Evolutionary conservation across 1,284 basidiomycete species (phyloP).

Genomic region (Fomitiporia mediterranea): DNA sequence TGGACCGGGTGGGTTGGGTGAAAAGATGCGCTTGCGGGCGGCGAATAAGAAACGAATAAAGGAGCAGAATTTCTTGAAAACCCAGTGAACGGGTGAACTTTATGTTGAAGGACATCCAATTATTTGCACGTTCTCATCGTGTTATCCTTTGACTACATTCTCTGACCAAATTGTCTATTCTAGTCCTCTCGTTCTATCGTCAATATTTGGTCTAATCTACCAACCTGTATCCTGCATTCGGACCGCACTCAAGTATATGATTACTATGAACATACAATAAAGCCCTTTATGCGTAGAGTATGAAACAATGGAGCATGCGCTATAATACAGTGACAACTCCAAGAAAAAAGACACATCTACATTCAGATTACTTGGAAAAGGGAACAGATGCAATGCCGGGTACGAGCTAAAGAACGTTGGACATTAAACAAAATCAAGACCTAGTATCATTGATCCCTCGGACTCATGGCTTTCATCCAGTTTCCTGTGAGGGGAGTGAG

Average conservation of each 20-base stretch:
- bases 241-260: not conserved
- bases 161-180: not conserved
- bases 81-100: slow-evolving; percentile 39
- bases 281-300: not conserved
- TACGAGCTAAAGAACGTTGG: not conserved
- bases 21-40: slow-evolving; percentile 55
- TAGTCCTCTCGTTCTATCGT: not conserved
- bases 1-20: slow-evolving; percentile 64
- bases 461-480: slow-evolving; percentile 14
- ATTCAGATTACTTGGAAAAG: not conserved
- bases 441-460: slow-evolving; percentile 17
- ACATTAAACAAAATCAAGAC: slow-evolving; percentile 16
- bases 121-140: not conserved
- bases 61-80: slow-evolving; percentile 75
- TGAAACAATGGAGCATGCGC: not conserved
- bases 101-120: not conserved
- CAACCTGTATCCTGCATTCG: no score
- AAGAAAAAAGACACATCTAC: not conserved
- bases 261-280: not conserved
- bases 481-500: not conserved
- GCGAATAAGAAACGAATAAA: slow-evolving; percentile 63
- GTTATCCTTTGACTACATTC: not conserved
- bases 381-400: not conserved
- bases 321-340: slow-evolving; percentile 1
- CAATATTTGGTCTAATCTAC: no score